Conservation (phyloP, 495 filamentous ascomycete genomes). For the Lichenothelia convexa region DNA sequence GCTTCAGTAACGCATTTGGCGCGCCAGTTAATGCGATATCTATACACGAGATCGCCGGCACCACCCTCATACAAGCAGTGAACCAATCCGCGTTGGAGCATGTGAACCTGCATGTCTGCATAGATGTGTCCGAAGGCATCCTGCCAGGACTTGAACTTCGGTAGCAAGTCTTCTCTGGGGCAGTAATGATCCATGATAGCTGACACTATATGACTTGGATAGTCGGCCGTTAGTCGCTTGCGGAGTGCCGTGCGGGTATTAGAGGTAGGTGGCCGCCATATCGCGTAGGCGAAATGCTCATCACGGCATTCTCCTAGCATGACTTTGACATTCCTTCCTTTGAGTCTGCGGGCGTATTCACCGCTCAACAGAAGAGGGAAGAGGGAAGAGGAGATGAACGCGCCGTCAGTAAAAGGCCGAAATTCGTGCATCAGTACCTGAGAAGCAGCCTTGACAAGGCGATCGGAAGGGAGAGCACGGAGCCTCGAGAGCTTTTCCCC, state of each 20-base stretch:
- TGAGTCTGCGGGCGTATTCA: constrained; percentile 25
- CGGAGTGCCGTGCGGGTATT: constrained; percentile 19
- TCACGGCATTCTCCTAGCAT: constrained; percentile 37
- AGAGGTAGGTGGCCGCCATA: constrained; percentile 20
- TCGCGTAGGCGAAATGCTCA: constrained; percentile 33
- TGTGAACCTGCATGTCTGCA: constrained; percentile 37
- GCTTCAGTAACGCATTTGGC: constrained; percentile 27
- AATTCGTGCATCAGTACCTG: constrained; percentile 31
- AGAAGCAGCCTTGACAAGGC: constrained; percentile 25
- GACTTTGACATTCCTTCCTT: constrained; percentile 27
- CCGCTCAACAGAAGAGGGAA: constrained; percentile 31
- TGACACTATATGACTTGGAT: constrained; percentile 27
- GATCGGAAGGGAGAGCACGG: constrained; percentile 20
- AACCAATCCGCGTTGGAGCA: constrained; percentile 18
- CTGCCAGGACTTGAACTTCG: constrained; percentile 25
- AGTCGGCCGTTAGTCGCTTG: constrained; percentile 33
- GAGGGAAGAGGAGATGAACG: constrained; percentile 29
- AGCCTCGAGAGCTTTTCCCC: constrained; percentile 29
- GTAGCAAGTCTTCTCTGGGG: constrained; percentile 17
- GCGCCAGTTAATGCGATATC: constrained; percentile 34
- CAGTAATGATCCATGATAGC: constrained; percentile 28
- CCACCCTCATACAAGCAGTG: constrained; percentile 13
- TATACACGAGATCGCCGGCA: constrained; percentile 19
- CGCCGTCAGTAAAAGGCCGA: constrained; percentile 31
- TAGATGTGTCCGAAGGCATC: constrained; percentile 39